Evolutionary conservation across 2,329 filamentous ascomycete genomes (phyloP).

Genomic region (Chaetomium olivaceum): DNA sequence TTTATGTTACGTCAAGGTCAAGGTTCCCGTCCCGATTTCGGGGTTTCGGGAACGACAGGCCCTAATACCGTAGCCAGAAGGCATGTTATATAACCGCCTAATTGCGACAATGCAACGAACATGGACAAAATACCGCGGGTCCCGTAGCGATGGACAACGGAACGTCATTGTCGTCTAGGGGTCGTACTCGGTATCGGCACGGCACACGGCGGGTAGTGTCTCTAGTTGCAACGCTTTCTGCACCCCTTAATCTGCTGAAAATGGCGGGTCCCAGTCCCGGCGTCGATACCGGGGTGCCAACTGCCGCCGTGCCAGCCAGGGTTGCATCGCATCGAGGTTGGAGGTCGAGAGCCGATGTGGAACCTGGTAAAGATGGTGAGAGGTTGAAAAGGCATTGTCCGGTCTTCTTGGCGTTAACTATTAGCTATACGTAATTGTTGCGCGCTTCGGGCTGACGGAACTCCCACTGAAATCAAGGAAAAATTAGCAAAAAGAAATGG

Average conservation of each 20-base stretch:
- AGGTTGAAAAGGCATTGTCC: neutral
- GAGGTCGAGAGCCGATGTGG: slow-evolving; percentile 1
- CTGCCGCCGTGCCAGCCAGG: slow-evolving; percentile 13
- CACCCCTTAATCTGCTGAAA: slow-evolving; percentile 18
- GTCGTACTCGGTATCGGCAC: slow-evolving; percentile 3
- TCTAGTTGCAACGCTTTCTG: slow-evolving; percentile 15
- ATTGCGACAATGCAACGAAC: neutral
- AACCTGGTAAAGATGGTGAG: neutral
- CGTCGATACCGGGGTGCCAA: slow-evolving; percentile 9
- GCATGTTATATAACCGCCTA: neutral
- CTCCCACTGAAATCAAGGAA: neutral
- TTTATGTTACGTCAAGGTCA: neutral
- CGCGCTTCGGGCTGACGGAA: neutral
- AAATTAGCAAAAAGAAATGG: neutral
- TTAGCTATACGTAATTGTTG: slow-evolving; percentile 5
- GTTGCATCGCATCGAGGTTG: slow-evolving; percentile 12
- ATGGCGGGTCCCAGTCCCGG: slow-evolving; percentile 6
- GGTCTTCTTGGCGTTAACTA: neutral
- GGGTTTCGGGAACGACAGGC: slow-evolving; percentile 2
- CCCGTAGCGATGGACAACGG: neutral
- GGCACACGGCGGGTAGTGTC: neutral
- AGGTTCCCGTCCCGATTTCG: slow-evolving; percentile 5
- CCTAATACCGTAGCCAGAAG: neutral
- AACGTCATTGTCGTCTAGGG: neutral
- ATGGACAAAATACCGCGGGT: neutral